Conservation (phyloP, 352 stramenopile genomes). For the Phytophthora agathidicida region DNA sequence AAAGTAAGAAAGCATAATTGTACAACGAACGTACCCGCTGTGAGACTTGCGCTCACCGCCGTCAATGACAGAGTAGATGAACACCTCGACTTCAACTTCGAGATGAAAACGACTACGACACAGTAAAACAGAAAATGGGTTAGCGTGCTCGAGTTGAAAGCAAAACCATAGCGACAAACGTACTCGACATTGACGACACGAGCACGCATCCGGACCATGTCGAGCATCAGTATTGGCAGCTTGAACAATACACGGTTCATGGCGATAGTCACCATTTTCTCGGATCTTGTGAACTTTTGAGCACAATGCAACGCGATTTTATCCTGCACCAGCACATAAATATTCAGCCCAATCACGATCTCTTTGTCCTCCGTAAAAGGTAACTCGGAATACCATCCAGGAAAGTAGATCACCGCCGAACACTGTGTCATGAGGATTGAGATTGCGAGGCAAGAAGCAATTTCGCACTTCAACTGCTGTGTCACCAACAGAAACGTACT, state of each 20-base stretch:
- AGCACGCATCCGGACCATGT: constrained; percentile 60
- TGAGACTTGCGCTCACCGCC: constrained; percentile 40
- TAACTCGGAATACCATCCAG: constrained; percentile 50
- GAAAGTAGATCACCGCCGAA: constrained; percentile 61
- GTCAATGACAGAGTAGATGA: constrained; percentile 32
- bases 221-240: constrained; percentile 48
- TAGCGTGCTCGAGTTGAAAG: no score
- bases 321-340: constrained; percentile 34
- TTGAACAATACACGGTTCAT: constrained; percentile 75
- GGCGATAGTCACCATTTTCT: constrained; percentile 69
- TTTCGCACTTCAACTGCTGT: constrained; percentile 64
- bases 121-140: no score
- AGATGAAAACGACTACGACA: constrained; percentile 45
- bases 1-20: no score
- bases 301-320: constrained; percentile 62
- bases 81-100: constrained; percentile 60
- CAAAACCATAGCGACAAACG: neutral
- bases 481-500: constrained; percentile 41
- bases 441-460: constrained; percentile 57
- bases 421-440: constrained; percentile 65
- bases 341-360: no score
- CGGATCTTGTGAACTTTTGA: constrained; percentile 62
- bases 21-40: constrained; percentile 37
- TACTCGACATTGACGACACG: constrained; percentile 52
- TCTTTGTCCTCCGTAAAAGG: no score